Base-by-base conservation (phyloP, 768 basidiomycete genomes). In the Arthromyces matolae region DNA sequence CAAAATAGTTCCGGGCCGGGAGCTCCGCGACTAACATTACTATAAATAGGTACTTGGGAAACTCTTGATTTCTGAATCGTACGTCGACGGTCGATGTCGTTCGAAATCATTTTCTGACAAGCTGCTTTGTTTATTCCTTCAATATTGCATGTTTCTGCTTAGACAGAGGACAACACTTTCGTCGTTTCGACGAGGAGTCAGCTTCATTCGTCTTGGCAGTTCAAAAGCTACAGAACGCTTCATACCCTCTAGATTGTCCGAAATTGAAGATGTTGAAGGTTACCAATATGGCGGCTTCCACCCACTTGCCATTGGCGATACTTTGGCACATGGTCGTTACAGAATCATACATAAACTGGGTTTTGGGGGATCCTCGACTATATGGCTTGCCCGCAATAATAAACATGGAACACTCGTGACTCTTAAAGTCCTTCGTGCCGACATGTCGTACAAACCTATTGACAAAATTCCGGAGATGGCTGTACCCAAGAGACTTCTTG, bases 221-320 rank as follows among this genome's bases (percentile, higher is more conserved):
- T n/a, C n/a, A n/a, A n/a, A n/a, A n/a, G n/a, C n/a, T n/a, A n/a
- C n/a, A n/a, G n/a, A n/a, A n/a, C 29, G 29, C n/a, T 42, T 32
- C 5, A 22, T 22, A 52, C 65, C 65, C 47, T 59, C 63, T 14
- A 37, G 34, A 16, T 60, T 69, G 24, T 60, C 65, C 40, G 55
- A 39, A 18, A 50, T 69, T 28, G 79, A 80, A 60, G 55, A 71
- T 55, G 50, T 76, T 36, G 74, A 79, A 63, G 65, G 69, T 29
- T 82, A 82, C 55, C 49, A 61, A 28, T 75, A 71, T 8, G 77
- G 78, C 23, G 79, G 79, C 4, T 75, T 68, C 55, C 78, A 79
- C 51, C 79, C 79, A 10, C 66, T 79, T 19, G 58, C 64, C 36
- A 70, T 80, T 45, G 78, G 77, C 24, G 75, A 80, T 57, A 60